Conservation (phyloP, 2,329 filamentous ascomycete species). For the Thielaviopsis punctulata region DNA sequence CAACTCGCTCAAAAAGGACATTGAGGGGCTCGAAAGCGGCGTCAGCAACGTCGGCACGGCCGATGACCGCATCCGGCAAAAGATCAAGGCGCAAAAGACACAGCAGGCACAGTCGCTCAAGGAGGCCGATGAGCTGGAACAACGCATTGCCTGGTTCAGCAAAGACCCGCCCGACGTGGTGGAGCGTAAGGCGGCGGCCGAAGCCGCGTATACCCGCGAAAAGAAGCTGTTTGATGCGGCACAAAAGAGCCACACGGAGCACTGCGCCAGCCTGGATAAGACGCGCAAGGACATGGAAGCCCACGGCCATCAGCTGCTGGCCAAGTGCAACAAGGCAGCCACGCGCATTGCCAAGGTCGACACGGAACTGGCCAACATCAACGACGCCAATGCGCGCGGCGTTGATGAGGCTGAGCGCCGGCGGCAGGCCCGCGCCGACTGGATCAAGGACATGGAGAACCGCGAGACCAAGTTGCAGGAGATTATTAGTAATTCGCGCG, state of each 20-base stretch:
- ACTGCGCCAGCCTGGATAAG: conserved; percentile 44
- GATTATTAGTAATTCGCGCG: conserved; percentile 22
- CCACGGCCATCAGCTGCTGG: conserved; percentile 44
- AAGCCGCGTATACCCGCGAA: conserved; percentile 35
- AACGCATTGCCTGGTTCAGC: conserved; percentile 29
- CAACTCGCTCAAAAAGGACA: conserved; percentile 53
- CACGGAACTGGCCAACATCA: conserved; percentile 53
- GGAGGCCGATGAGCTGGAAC: conserved; percentile 35
- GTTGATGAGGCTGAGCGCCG: conserved; percentile 46
- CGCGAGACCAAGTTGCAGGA: conserved; percentile 28
- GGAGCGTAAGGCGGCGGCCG: conserved; percentile 36
- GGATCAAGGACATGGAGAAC: conserved; percentile 28
- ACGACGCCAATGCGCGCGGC: conserved; percentile 48
- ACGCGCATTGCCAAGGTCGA: conserved; percentile 55
- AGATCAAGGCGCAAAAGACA: conserved; percentile 57
- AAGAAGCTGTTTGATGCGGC: conserved; percentile 43
- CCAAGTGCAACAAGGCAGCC: conserved; percentile 56
- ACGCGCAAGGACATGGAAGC: conserved; percentile 45
- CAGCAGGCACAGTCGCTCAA: conserved; percentile 49
- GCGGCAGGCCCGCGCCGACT: conserved; percentile 30
- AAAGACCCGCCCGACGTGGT: conserved; percentile 46
- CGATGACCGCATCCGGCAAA: conserved; percentile 60
- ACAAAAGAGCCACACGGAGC: conserved; percentile 34
- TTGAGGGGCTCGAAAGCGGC: conserved; percentile 48
- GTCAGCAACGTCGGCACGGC: conserved; percentile 52